Evolutionary conservation across 805 yeast genomes (phyloP), one percentile per base, ranked within the genome.

Genomic region (Blastobotrys parvus): DNA sequence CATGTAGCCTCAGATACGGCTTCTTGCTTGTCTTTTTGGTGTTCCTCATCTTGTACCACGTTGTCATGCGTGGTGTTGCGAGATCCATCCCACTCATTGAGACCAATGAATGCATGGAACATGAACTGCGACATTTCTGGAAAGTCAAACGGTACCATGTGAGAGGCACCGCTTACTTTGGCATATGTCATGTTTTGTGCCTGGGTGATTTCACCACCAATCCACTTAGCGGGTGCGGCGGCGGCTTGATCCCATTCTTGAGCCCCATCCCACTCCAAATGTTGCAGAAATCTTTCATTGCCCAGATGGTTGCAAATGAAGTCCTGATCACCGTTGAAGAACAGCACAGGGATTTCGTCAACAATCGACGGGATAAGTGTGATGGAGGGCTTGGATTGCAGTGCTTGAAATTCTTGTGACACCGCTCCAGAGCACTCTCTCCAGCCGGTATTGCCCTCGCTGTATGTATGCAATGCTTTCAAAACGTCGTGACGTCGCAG

Each of bases 141-240:
- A 41, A 75, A 64, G 59, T 89, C 97, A 51, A 75, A 80, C 1
- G 97, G 95, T 20, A 88, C 92, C 97, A 92, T 90, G 58, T 92
- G 97, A 3, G 95, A 82, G 0, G 95, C 77, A 52, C 85, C 76
- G 58, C 64, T 75, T 1, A 90, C 76, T 45, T 77, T 76, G 25
- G 84, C 77, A 58, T 82, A 82, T 0, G 95, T 82, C 55, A 90
- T 67, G 56, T 86, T 85, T 49, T 85, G 70, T 38, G 79, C 89
- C 53, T 47, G 77, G 72, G 59, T 62, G 35, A 71, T 60, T 17
- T 53, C 46, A 3, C 81, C 82, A 1, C 37, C n/a, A 50, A 52
- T 45, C 55, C 72, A 3, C 66, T 66, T n/a, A 70, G 47, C 56
- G 20, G 42, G 57, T 6, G 43, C 42, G 2, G 60, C 45, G 17